Conservation (phyloP, 1,139 yeast species). For the Kurtzmaniella quercitrusa region DNA sequence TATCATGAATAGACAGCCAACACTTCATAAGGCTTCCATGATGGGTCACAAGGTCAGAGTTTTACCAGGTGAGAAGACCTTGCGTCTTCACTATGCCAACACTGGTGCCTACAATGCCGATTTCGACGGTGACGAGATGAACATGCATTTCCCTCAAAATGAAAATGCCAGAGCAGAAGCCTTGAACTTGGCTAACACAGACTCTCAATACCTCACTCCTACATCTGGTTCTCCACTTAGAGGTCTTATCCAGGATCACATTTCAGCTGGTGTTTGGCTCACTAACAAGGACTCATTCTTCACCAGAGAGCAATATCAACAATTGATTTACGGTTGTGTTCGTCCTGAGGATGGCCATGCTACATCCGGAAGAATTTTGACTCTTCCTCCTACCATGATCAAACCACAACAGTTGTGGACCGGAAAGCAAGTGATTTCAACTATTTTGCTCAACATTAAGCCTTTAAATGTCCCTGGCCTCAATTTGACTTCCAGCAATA, state of each 20-base stretch:
- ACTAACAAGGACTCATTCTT: constrained; percentile 90
- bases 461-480: constrained; percentile 89
- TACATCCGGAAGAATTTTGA: constrained; percentile 56
- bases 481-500: constrained; percentile 77
- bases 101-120: constrained; percentile 99
- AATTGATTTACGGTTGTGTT: constrained; percentile 86
- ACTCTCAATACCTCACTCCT: constrained; percentile 95
- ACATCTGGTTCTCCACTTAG: constrained; percentile 97
- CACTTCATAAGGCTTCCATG: constrained; percentile 98
- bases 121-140: constrained; percentile 99
- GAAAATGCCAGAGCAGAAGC: constrained; percentile 98
- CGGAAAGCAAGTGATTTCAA: constrained; percentile 95
- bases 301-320: constrained; percentile 89
- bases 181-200: constrained; percentile 88
- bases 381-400: constrained; percentile 84
- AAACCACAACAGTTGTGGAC: constrained; percentile 95
- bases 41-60: constrained; percentile 99
- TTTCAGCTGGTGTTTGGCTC: constrained; percentile 98
- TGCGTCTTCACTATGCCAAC: constrained; percentile 95
- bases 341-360: constrained; percentile 99
- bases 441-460: constrained; percentile 81
- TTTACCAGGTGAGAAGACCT: constrained; percentile 93
- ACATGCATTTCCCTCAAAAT: constrained; percentile 99
- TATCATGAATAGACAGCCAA: constrained; percentile 98
- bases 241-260: constrained; percentile 98